These are phyloP conservation scores for Hemerocallis citrina DNA, from an alignment of 106 monocot genomes.

Conservation along the genomic window DNA sequence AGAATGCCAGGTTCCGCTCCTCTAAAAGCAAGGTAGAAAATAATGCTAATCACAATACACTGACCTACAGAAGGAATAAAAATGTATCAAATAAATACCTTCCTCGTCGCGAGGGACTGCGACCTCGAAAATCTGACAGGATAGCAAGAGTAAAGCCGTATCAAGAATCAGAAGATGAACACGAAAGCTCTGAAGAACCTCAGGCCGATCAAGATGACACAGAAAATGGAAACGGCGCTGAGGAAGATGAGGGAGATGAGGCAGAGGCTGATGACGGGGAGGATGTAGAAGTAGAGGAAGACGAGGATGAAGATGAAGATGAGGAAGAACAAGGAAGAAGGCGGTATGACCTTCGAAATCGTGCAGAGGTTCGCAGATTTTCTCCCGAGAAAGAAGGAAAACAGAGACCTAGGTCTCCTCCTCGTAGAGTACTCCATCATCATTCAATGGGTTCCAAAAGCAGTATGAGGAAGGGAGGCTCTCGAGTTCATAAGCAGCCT, in stretches of 20 bases:
- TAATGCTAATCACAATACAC: constrained; percentile 43
- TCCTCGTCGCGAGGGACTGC: constrained; percentile 84
- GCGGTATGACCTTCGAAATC: constrained; percentile 85
- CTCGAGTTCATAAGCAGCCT: constrained; percentile 73
- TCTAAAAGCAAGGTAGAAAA: constrained; percentile 56
- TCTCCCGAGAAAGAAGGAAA: constrained; percentile 80
- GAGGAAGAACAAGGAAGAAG: constrained; percentile 82
- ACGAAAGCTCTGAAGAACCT: constrained; percentile 55
- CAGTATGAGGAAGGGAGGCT: constrained; percentile 51
- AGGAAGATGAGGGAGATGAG: constrained; percentile 46
- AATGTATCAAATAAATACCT: constrained; percentile 25
- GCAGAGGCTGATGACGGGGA: constrained; percentile 54
- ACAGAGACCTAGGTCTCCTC: constrained; percentile 65
- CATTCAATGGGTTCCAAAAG: constrained; percentile 73
- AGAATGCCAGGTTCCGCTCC: constrained; percentile 67
- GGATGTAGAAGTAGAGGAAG: constrained; percentile 61
- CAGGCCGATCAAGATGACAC: constrained; percentile 47
- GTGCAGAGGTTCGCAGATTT: constrained; percentile 76
- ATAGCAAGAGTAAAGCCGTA: constrained; percentile 31
- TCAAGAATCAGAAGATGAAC: constrained; percentile 70
- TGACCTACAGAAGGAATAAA: constrained; percentile 29
- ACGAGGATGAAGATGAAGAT: constrained; percentile 70
- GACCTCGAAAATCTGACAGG: constrained; percentile 58
- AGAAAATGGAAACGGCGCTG: constrained; percentile 41
- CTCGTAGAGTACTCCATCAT: constrained; percentile 77